Conservation (phyloP, 2,329 filamentous ascomycete genomes). For the Dothistroma pini region DNA sequence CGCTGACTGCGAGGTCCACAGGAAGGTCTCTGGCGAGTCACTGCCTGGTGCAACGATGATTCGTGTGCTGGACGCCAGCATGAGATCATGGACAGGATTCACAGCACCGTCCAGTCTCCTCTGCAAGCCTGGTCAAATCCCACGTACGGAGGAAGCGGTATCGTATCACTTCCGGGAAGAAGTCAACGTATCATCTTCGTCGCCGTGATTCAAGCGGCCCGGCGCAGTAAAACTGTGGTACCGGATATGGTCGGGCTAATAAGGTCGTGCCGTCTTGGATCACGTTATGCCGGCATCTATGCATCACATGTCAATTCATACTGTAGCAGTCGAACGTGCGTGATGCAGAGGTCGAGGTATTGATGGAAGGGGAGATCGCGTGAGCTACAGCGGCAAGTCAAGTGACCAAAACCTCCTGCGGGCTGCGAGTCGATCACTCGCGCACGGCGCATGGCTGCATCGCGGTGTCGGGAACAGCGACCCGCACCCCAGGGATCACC, state of each 20-base stretch:
- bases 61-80: too few species aligned
- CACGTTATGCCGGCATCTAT: background rate
- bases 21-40: too few species aligned
- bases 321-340: too few species aligned
- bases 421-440: background rate
- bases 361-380: background rate
- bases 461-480: background rate
- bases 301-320: background rate
- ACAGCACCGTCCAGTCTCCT: background rate
- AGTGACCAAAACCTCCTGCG: background rate
- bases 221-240: background rate
- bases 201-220: background rate
- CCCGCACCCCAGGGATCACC: background rate
- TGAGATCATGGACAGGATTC: background rate
- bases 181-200: background rate
- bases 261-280: too few species aligned
- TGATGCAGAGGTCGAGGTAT: background rate
- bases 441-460: constrained; percentile 9
- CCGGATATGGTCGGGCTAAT: background rate
- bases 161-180: background rate
- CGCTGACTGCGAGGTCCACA: too few species aligned
- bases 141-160: background rate
- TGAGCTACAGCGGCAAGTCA: background rate
- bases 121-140: background rate
- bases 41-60: too few species aligned